Evolutionary conservation across 768 basidiomycete genomes (phyloP), one percentile per base, ranked within the genome.

Genomic region (Leccinum olivaceopallidum): DNA sequence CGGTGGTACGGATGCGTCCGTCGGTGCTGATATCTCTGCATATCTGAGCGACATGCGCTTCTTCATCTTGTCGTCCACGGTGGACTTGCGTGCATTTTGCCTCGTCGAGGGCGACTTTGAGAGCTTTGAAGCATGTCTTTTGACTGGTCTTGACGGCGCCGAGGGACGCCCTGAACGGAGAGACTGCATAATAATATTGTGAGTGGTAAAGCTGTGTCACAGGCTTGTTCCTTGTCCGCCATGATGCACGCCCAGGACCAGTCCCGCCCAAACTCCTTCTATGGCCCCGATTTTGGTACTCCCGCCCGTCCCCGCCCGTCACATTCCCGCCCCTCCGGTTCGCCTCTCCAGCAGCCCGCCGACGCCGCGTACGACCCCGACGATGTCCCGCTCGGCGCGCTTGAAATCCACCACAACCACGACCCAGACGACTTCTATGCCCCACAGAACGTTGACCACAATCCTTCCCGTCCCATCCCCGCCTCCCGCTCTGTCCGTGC

Each of bases 41-140:
- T 92, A 97, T 72, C 95, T 87, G 83, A 89, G 91, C 16, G 94
- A 95, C 87, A 97, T 89, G 70, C 95, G 90, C 76, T 94, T 94
- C 83, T 94, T 94, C 76, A 97, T 94, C 78, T 91, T 94, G 82
- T 95, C 95, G 73, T 94, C 83, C 61, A 87, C 81, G 58, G 74
- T 61, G 8, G 76, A 76, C 22, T 70, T 86, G 71, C 81, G 79
- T 5, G 75, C 75, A 71, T 82, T 81, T 63, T 80, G 73, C 66
- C 79, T 66, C 9, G 55, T 62, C 5, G 74, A 61, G 6, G 67
- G 58, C 0, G 53, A 6, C 64, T 73, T 75, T 63, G 71, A 59
- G 52, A 75, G 71, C 64, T 69, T 76, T 2, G 74, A 69, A n/a
- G 56, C 62, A 53, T 69, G 54, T 7, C 71, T 59, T 65, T 78